Percentiles rank a stretch among this genome's conserved stretches.
Evolutionary conservation across 202 grass and related monocot species (phyloP).

Genomic region (Dendrocalamus latiflorus): DNA sequence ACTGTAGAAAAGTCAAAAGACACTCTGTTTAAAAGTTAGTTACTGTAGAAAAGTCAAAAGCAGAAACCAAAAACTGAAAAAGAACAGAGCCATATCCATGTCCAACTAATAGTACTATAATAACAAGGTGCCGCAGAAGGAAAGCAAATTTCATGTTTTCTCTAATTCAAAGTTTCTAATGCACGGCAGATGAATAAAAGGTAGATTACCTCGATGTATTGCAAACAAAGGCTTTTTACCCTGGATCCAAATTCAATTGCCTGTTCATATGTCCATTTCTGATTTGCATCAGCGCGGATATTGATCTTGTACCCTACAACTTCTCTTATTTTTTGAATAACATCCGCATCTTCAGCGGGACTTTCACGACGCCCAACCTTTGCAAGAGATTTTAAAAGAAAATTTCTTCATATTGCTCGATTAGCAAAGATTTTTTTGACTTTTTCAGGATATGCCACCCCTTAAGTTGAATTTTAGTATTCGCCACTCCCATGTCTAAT

Average conservation of each 20-base stretch:
- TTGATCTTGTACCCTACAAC: constrained; percentile 71
- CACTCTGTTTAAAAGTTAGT: too few relatives aligned
- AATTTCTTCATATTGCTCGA: constrained; percentile 12
- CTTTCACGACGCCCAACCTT: constrained; percentile 78
- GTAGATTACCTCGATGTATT: constrained; percentile 83
- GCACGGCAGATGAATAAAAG: not conserved
- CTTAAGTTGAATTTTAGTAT: too few relatives aligned
- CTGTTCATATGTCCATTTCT: constrained; percentile 76
- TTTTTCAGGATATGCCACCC: not conserved
- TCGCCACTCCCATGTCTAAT: not conserved
- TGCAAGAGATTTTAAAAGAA: constrained; percentile 6
- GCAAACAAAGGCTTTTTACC: constrained; percentile 54
- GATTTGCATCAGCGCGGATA: constrained; percentile 92
- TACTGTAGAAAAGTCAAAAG: too few relatives aligned
- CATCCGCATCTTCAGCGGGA: constrained; percentile 74
- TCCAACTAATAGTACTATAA: not conserved
- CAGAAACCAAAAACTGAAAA: too few relatives aligned
- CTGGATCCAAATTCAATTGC: constrained; percentile 80
- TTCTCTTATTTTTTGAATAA: constrained; percentile 74
- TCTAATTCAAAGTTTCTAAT: constrained; percentile 8
- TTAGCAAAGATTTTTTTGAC: not conserved
- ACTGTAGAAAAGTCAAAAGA: too few relatives aligned
- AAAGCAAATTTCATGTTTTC: not conserved
- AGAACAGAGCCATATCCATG: too few relatives aligned
- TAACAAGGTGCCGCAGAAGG: constrained; percentile 3